Conservation (phyloP, 176 grass and related monocot species). For the Rhynchospora breviuscula region DNA sequence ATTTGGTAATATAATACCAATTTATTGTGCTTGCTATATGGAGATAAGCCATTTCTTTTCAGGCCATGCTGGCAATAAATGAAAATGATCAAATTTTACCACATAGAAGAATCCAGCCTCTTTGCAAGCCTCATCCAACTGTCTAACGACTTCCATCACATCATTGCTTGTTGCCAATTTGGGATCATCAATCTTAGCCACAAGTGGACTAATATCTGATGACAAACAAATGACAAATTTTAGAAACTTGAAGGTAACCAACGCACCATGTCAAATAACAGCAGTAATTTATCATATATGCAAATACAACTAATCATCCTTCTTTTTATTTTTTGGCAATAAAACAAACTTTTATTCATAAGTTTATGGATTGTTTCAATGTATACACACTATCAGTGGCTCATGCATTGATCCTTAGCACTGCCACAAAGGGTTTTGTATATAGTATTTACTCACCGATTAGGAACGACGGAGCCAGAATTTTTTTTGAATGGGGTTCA, state of each 20-base stretch:
- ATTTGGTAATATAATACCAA: neutral
- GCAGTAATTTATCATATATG: no score
- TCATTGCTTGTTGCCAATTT: conserved; percentile 31
- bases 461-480: no score
- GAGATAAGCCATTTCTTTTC: neutral
- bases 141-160: conserved; percentile 42
- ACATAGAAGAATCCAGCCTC: conserved; percentile 94
- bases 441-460: no score
- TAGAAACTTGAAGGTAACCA: neutral
- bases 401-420: no score
- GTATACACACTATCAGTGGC: no score
- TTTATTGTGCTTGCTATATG: neutral
- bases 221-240: neutral
- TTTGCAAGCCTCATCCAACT: conserved; percentile 66
- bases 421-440: no score
- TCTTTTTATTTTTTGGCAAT: no score
- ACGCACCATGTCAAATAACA: neutral
- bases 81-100: conserved; percentile 45
- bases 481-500: no score
- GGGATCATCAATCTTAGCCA: conserved; percentile 76
- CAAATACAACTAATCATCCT: no score
- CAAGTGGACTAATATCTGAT: conserved; percentile 58
- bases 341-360: no score
- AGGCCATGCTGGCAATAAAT: neutral
- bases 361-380: no score